A percentile compares a stretch with the other conserved stretches of the same genome.
These are phyloP conservation scores for Lactarius hengduanensis DNA, from an alignment of 768 basidiomycete genomes.

Conservation along the genomic window DNA sequence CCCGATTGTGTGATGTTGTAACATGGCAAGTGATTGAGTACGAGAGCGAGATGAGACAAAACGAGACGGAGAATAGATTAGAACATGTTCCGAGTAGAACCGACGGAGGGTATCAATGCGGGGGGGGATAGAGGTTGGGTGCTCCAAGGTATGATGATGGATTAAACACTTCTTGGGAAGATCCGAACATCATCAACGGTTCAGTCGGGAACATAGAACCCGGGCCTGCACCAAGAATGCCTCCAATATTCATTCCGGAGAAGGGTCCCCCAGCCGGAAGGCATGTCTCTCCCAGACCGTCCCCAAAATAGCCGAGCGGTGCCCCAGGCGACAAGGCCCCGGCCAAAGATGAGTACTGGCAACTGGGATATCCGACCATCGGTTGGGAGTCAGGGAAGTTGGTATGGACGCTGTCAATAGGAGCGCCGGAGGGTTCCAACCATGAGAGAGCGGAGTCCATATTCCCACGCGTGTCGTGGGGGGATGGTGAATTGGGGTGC, in stretches of 20 bases:
- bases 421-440: background rate
- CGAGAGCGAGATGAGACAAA: background rate
- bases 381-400: constrained; percentile 2
- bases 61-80: background rate
- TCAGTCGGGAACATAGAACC: constrained; percentile 12
- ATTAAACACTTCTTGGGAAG: constrained; percentile 8
- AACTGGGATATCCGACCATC: background rate
- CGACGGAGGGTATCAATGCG: constrained; percentile 6
- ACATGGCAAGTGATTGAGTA: background rate
- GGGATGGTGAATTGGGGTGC: background rate
- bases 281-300: constrained; percentile 18
- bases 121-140: background rate
- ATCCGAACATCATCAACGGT: constrained; percentile 10
- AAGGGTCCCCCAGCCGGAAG: background rate
- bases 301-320: constrained; percentile 22
- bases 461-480: background rate
- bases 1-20: background rate
- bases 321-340: constrained; percentile 6
- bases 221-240: constrained; percentile 7
- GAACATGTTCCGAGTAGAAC: too few species aligned
- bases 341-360: constrained; percentile 7
- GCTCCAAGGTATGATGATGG: constrained; percentile 13
- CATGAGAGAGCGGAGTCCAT: background rate
- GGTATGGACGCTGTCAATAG: background rate
- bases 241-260: constrained; percentile 11